phyloP scores from a whole-genome alignment of 1,284 basidiomycete genomes.

The Mycosarcoma mackinlayi region DNA sequence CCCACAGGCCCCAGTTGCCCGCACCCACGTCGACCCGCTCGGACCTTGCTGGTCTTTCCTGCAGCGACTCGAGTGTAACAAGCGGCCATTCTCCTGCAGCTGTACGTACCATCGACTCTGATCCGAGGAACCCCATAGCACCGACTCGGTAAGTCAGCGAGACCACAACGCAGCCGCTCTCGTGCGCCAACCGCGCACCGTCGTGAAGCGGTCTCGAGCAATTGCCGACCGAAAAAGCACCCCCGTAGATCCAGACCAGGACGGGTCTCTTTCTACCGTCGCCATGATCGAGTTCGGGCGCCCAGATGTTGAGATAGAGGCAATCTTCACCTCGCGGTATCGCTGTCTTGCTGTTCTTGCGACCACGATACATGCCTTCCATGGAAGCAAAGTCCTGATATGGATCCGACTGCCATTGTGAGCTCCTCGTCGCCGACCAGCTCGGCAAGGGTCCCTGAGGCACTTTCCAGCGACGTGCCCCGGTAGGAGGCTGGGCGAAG shows the following conservation, averaged over 20 bases:
- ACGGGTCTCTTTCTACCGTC: conserved; percentile 71
- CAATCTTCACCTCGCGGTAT: conserved; percentile 71
- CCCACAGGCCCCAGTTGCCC: conserved; percentile 74
- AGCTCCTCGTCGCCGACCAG: conserved; percentile 14
- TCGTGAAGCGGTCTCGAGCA: conserved; percentile 42
- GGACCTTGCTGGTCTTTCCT: conserved; percentile 4
- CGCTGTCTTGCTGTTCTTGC: conserved; percentile 22
- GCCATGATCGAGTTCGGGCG: conserved; percentile 5
- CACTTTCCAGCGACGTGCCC: conserved; percentile 73
- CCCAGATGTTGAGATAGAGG: conserved; percentile 71
- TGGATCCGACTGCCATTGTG: conserved; percentile 42
- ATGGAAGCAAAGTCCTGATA: conserved; percentile 40
- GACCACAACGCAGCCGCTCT: conserved; percentile 69
- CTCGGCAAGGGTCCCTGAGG: conserved; percentile 68
- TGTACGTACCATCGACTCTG: conserved; percentile 69
- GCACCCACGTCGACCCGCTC: conserved; percentile 11
- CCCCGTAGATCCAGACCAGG: conserved; percentile 72
- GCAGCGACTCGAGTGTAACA: conserved; percentile 15
- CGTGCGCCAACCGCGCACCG: conserved; percentile 37
- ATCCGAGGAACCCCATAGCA: conserved; percentile 71
- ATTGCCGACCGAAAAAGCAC: conserved; percentile 66
- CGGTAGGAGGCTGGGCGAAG: conserved; percentile 75
- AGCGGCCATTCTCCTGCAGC: conserved; percentile 35
- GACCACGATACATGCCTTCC: conserved; percentile 37
- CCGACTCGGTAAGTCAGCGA: conserved; percentile 71